Evolutionary conservation across 164 flowering plant species (phyloP).

Genomic region (Kalanchoe fedtschenkoi): DNA sequence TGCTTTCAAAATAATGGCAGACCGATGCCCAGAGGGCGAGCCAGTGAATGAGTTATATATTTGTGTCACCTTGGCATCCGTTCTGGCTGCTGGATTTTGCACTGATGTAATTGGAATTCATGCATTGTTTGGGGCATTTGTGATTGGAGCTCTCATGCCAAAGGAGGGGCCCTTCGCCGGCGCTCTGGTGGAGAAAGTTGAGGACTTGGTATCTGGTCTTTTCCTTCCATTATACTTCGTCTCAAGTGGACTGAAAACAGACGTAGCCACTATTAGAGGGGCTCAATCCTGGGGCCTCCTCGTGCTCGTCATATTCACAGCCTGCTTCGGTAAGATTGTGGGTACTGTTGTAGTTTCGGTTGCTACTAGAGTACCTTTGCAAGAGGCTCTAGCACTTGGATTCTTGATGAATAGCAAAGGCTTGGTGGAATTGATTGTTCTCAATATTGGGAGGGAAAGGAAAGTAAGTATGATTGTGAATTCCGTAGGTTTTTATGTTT

Average conservation of each 20-base stretch:
- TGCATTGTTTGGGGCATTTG: constrained; percentile 29
- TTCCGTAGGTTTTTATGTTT: too few species aligned
- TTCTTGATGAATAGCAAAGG: constrained; percentile 22
- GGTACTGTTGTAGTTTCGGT: constrained; percentile 18
- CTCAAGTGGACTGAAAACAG: constrained; percentile 22
- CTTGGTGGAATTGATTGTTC: constrained; percentile 24
- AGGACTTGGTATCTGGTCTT: constrained; percentile 18
- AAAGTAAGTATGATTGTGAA: constrained; percentile 17
- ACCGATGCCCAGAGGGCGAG: constrained; percentile 20
- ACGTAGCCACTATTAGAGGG: constrained; percentile 24
- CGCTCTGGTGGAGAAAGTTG: constrained; percentile 19
- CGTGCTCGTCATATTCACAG: constrained; percentile 20
- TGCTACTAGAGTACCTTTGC: constrained; percentile 11
- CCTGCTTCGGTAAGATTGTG: constrained; percentile 26
- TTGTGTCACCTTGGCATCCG: constrained; percentile 16
- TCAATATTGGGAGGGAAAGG: constrained; percentile 26
- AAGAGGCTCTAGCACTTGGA: constrained; percentile 18
- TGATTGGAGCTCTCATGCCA: constrained; percentile 19
- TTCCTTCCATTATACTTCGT: constrained; percentile 24
- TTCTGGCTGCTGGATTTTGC: constrained; percentile 18
- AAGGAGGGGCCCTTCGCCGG: constrained; percentile 22
- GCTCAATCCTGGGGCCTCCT: constrained; percentile 24
- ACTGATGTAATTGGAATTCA: constrained; percentile 28
- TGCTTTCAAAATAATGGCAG: constrained; percentile 12
- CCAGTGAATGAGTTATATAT: constrained; percentile 19